phyloP scores from a whole-genome alignment of 2,329 filamentous ascomycete species.

The Colletotrichum sojae region DNA sequence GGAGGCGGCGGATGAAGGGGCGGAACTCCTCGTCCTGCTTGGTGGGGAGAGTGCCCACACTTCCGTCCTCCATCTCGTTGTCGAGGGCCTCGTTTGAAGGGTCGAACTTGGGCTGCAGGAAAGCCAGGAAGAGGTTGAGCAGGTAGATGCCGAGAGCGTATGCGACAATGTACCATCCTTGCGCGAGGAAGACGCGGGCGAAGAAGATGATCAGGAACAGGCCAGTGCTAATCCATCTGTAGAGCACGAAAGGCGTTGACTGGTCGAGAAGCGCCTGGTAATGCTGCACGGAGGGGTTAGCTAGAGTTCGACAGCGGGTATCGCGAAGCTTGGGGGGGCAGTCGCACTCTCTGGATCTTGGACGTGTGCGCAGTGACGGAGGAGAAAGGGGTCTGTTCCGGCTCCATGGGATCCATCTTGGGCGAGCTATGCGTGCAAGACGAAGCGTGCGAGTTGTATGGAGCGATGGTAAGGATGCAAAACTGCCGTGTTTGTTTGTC shows the following conservation, averaged over 20 bases:
- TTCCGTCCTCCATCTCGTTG: conserved; percentile 95
- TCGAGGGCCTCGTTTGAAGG: conserved; percentile 92
- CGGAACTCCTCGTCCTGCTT: conserved; percentile 98
- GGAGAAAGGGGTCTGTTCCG: conserved; percentile 92
- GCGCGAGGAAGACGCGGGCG: conserved; percentile 88
- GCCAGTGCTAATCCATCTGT: conserved; percentile 92
- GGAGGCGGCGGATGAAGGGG: conserved; percentile 94
- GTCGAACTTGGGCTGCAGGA: conserved; percentile 98
- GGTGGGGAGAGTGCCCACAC: conserved; percentile 85
- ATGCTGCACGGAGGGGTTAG: conserved; percentile 69
- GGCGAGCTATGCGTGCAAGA: conserved; percentile 13
- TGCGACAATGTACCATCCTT: conserved; percentile 99
- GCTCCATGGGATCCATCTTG: conserved; percentile 87
- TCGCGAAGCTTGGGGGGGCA: conserved; percentile 45
- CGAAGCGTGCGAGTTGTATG: not conserved
- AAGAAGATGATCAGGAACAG: conserved; percentile 85
- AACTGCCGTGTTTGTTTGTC: conserved; percentile 9
- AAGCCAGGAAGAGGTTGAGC: conserved; percentile 98
- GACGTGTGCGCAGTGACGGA: conserved; percentile 90
- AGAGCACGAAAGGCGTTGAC: conserved; percentile 89
- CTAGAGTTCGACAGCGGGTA: conserved; percentile 6
- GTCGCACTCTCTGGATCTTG: conserved; percentile 77
- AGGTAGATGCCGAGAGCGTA: conserved; percentile 99
- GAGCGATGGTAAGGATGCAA: not conserved
- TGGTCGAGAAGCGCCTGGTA: conserved; percentile 96